Conservation (phyloP, 169 alveolate species). For the Babesia gibsoni region DNA sequence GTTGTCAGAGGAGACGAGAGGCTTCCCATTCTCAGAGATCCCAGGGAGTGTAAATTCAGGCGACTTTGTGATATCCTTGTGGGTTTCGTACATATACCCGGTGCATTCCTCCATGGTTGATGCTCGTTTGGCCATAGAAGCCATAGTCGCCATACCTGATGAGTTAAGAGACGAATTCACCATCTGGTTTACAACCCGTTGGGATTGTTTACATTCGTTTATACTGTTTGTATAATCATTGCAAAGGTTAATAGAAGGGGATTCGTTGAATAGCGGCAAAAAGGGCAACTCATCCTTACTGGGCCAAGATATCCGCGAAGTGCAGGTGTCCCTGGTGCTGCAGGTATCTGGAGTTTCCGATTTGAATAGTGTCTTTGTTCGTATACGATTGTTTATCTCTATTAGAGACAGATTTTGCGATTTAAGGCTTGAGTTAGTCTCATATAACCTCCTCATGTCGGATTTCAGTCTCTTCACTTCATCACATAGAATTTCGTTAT, state of each 20-base stretch:
- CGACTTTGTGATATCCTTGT: too few relatives aligned
- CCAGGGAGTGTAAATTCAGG: too few relatives aligned
- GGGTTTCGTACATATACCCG: too few relatives aligned
- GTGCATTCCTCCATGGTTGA: too few relatives aligned
- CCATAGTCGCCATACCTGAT: too few relatives aligned
- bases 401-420: constrained; percentile 61
- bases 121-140: too few relatives aligned
- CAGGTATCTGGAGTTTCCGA: constrained; percentile 20
- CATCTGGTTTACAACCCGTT: neutral
- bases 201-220: too few relatives aligned
- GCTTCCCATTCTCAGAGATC: too few relatives aligned
- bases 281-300: constrained; percentile 8
- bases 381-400: constrained; percentile 51
- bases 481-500: constrained; percentile 15
- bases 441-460: constrained; percentile 47
- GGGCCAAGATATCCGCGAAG: neutral
- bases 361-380: constrained; percentile 51
- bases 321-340: constrained; percentile 25
- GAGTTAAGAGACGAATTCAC: neutral
- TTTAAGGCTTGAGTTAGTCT: constrained; percentile 42
- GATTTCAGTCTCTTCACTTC: constrained; percentile 11
- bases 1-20: too few relatives aligned
- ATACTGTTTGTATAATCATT: neutral
- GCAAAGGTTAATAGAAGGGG: neutral
- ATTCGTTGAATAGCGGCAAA: neutral